Evolutionary conservation across 2,329 filamentous ascomycete genomes (phyloP).

Genomic region (Dothideomycetes sp.): DNA sequence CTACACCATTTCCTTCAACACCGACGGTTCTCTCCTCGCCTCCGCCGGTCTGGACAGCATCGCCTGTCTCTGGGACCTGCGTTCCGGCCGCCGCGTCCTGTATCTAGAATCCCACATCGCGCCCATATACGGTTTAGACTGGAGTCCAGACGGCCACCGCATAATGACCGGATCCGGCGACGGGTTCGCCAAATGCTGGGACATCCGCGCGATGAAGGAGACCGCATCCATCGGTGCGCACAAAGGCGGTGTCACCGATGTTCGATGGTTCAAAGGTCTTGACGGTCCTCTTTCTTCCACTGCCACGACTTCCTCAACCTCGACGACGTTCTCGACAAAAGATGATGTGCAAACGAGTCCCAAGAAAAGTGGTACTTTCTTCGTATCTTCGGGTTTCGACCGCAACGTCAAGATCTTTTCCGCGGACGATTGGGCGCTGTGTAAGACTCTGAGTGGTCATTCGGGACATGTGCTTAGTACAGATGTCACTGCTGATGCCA

Average conservation of each 20-base stretch:
- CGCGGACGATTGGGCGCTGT: conserved; percentile 87
- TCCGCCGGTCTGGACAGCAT: conserved; percentile 93
- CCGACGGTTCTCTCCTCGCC: conserved; percentile 80
- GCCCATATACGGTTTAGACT: conserved; percentile 87
- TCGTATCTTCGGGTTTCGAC: conserved; percentile 86
- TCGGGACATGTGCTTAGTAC: conserved; percentile 85
- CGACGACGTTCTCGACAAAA: neutral
- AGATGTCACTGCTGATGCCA: conserved; percentile 76
- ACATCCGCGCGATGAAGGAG: conserved; percentile 78
- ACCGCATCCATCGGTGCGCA: conserved; percentile 84
- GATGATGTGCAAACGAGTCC: conserved; percentile 37
- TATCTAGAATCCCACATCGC: conserved; percentile 88
- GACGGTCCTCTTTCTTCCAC: conserved; percentile 53
- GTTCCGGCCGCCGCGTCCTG: conserved; percentile 90
- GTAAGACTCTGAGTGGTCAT: conserved; percentile 82
- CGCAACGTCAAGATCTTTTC: conserved; percentile 93
- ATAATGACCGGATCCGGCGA: conserved; percentile 87
- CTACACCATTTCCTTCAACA: conserved; percentile 81
- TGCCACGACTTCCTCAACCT: neutral
- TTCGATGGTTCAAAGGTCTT: conserved; percentile 85
- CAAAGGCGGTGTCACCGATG: conserved; percentile 79
- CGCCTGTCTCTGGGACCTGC: conserved; percentile 87
- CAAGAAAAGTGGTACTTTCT: conserved; percentile 83
- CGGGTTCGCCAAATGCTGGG: conserved; percentile 97
- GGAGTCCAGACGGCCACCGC: conserved; percentile 85